phyloP scores from a whole-genome alignment of 306 rosid genomes.

The Corylus avellana region DNA sequence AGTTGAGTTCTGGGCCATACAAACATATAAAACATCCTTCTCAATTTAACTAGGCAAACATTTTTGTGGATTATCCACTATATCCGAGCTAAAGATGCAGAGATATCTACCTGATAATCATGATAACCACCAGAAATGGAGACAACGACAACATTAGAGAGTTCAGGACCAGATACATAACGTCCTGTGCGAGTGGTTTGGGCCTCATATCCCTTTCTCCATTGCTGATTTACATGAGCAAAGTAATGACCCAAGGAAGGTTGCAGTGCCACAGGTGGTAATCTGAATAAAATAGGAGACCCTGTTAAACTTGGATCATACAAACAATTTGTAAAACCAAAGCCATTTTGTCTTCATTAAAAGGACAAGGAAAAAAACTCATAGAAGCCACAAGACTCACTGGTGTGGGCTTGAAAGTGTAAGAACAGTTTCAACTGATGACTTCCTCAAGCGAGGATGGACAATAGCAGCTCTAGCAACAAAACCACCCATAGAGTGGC shows the following conservation, averaged over 20 bases:
- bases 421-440: slow-evolving; percentile 87
- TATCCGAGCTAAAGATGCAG: slow-evolving; percentile 11
- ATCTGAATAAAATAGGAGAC: slow-evolving; percentile 64
- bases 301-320: slow-evolving; percentile 42
- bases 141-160: slow-evolving; percentile 81
- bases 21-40: slow-evolving; percentile 24
- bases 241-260: slow-evolving; percentile 93
- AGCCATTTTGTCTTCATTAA: neutral
- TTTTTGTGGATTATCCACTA: slow-evolving; percentile 9
- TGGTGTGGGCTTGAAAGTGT: slow-evolving; percentile 96
- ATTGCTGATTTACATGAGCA: slow-evolving; percentile 70
- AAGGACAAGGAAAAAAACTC: neutral
- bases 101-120: slow-evolving; percentile 79
- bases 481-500: slow-evolving; percentile 99
- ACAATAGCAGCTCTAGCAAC: slow-evolving; percentile 95
- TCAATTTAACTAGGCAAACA: slow-evolving; percentile 26
- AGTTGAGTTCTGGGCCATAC: slow-evolving; percentile 5
- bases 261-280: slow-evolving; percentile 96
- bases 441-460: slow-evolving; percentile 78
- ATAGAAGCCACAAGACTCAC: slow-evolving; percentile 45
- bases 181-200: slow-evolving; percentile 61
- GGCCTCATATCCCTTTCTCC: slow-evolving; percentile 84
- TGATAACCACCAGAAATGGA: slow-evolving; percentile 88
- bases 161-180: slow-evolving; percentile 63
- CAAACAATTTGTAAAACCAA: slow-evolving; percentile 23